phyloP scores from a whole-genome alignment of 352 stramenopile genomes.

The Phytopythium delawarense region DNA sequence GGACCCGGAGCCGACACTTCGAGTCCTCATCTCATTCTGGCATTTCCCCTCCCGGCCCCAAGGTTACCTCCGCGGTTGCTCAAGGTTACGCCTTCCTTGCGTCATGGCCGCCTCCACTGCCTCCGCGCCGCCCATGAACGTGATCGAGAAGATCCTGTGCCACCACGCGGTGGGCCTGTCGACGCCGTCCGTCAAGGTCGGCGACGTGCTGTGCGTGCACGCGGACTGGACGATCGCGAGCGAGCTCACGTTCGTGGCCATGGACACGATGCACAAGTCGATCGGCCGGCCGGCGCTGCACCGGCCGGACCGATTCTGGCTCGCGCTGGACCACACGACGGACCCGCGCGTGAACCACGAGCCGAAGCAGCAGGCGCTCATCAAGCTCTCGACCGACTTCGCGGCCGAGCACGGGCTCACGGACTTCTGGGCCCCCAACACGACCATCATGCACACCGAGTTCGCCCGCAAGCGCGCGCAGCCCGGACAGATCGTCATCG shows the following conservation, averaged over 20 bases:
- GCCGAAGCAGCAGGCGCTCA: slow-evolving; percentile 76
- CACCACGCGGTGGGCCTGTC: slow-evolving; percentile 55
- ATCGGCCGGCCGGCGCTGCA: slow-evolving; percentile 70
- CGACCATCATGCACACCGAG: slow-evolving; percentile 86
- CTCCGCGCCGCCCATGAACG: slow-evolving; percentile 56
- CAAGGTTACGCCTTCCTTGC: too few species aligned
- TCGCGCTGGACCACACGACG: slow-evolving; percentile 78
- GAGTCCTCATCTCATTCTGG: too few species aligned
- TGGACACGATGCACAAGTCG: slow-evolving; percentile 76
- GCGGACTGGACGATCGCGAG: slow-evolving; percentile 79
- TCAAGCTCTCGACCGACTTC: slow-evolving; percentile 77
- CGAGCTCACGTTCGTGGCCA: slow-evolving; percentile 79
- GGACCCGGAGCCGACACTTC: too few species aligned
- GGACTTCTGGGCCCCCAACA: slow-evolving; percentile 80
- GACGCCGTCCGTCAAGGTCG: slow-evolving; percentile 45
- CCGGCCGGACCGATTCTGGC: slow-evolving; percentile 79
- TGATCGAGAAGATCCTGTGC: slow-evolving; percentile 86
- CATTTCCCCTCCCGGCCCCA: too few species aligned
- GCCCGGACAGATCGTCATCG: slow-evolving; percentile 81
- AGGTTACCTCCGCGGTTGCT: too few species aligned
- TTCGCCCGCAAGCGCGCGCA: slow-evolving; percentile 79
- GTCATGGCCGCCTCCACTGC: too few species aligned
- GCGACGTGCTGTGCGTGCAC: slow-evolving; percentile 74
- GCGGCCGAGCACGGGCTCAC: slow-evolving; percentile 63
- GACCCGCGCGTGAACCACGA: slow-evolving; percentile 76